Base-by-base conservation (phyloP, 768 basidiomycete species). In the Pilatotrama ljubarskyi region DNA sequence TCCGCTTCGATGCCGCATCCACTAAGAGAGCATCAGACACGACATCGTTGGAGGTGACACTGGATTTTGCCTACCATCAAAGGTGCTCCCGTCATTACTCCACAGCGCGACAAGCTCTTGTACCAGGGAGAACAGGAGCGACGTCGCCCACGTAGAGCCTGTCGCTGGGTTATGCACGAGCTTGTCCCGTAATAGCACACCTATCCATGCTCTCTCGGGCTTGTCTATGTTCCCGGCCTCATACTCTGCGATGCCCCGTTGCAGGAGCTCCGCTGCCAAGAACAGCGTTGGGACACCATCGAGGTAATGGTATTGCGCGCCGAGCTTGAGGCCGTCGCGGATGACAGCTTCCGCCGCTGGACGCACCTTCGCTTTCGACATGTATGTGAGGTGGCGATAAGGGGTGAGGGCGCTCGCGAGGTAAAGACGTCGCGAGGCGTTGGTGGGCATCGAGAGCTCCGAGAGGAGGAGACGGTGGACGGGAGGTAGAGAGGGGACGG, bases 301-400 rank as follows among this genome's bases (percentile, higher is more conserved):
- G 17, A 90, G 73, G 63, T 84, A 91, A 67, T 91, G 86, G 62
- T 88, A 84, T 66, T 90, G 88, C 18, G 81, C 78, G 10, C 92
- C 91, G 25, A 93, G 79, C 71, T 95, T 98, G 58, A 97, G 73
- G 6, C 91, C 90, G 47, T 96, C 91, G 48, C 90, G 82, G 35
- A 98, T 81, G 26, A 87, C 86, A 29, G 84, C 83, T 54, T 90
- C 86, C 5, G 87, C 80, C 0, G 84, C 82, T 7, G 80, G 77
- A 10, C 82, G 75, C 0, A 70, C 68, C 65, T 84, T 91, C 46
- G 84, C 83, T 72, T 92, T 94, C 59, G 78, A 76, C 62, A 62
- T 68, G 67, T 86, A 90, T 3, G 80, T 82, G 15, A 88, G 70
- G 5, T 75, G 78, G 22, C 78, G 70, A 60, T 86, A 93, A 0